Conservation (phyloP, 2,329 filamentous ascomycete genomes). For the Ascochyta lentis region DNA sequence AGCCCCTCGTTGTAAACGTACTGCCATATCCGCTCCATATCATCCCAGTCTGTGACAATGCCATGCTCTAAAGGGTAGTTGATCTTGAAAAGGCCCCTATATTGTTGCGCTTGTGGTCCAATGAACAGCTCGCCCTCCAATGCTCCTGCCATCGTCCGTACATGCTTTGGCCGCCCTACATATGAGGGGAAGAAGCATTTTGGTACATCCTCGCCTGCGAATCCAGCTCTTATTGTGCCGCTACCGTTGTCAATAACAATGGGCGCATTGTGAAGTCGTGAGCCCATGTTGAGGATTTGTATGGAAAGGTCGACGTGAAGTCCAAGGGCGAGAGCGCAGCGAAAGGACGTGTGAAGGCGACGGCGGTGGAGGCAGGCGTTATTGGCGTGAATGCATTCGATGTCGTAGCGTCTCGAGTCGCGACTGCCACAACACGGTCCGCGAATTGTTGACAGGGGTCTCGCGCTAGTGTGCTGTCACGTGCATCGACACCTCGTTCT, state of each 20-base stretch:
- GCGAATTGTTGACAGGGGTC: constrained; percentile 32
- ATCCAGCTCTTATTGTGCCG: constrained; percentile 95
- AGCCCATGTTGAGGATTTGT: constrained; percentile 59
- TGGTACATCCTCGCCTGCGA: constrained; percentile 92
- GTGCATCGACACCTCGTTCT: constrained; percentile 17
- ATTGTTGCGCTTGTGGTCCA: constrained; percentile 86
- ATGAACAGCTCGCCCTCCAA: constrained; percentile 98
- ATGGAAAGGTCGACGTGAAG: neutral
- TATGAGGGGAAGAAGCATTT: constrained; percentile 98
- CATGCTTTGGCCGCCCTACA: constrained; percentile 93
- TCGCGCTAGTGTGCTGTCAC: constrained; percentile 29
- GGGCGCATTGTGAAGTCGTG: constrained; percentile 90
- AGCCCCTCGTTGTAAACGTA: constrained; percentile 95
- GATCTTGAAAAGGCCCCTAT: constrained; percentile 93
- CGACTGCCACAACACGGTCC: constrained; percentile 43
- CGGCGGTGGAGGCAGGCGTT: constrained; percentile 15
- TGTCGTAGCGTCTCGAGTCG: constrained; percentile 34
- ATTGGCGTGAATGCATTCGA: constrained; percentile 31
- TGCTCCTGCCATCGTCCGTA: constrained; percentile 92
- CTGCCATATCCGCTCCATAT: constrained; percentile 99
- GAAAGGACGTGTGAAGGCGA: neutral
- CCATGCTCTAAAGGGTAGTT: constrained; percentile 95
- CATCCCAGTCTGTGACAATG: constrained; percentile 99
- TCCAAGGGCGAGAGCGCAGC: neutral
- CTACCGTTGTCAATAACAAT: constrained; percentile 99